Evolutionary conservation across 2,329 filamentous ascomycete species (phyloP), one percentile per base, ranked within the genome.

Genomic region (Aspergillus pseudoglaucus): DNA sequence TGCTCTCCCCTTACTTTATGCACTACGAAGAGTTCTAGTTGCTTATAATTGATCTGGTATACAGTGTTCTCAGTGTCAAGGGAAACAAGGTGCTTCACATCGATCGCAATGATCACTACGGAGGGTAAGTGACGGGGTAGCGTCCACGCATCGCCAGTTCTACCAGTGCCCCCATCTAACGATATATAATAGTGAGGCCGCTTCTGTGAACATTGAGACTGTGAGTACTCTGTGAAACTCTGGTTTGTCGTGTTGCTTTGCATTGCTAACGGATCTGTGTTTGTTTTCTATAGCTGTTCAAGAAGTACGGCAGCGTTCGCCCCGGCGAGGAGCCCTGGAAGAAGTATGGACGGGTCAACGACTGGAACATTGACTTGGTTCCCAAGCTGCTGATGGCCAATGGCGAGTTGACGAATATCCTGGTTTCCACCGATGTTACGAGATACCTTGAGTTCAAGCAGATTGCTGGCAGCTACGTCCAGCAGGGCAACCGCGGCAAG

Each of bases 341-440:
- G 79, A 90, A 95, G 74, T 97, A 96, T 71, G 91, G 91, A 62
- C 87, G 93, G 51, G 78, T 84, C 68, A 96, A 96, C 75, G 91
- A 97, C 80, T 98, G 93, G 93, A 97, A 96, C 79, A 94, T 98
- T 72, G 94, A 98, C 69, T 81, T 98, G 53, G 90, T 98, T 43
- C 91, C 93, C 59, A 98, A 98, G 80, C 85, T 98, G 64, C 82
- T 98, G 71, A 97, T 98, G 90, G 90, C 91, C 51, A 95, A 94
- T 55, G 93, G 93, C 71, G 91, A 98, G 76, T 79, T 98, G 67
- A 97, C 91, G 69, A 97, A 97, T 75, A 96, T 98, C 65, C 84
- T 98, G 66, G 90, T 96, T 55, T 95, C 90, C 45, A 97, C 91
- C 73, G 90, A 96, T 60, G 87, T 90, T 58, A 90, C 87, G 62